Evolutionary conservation across 148 eudicot genomes (phyloP), one percentile per base, ranked within the genome.

Genomic region (Polygonum maritimum): DNA sequence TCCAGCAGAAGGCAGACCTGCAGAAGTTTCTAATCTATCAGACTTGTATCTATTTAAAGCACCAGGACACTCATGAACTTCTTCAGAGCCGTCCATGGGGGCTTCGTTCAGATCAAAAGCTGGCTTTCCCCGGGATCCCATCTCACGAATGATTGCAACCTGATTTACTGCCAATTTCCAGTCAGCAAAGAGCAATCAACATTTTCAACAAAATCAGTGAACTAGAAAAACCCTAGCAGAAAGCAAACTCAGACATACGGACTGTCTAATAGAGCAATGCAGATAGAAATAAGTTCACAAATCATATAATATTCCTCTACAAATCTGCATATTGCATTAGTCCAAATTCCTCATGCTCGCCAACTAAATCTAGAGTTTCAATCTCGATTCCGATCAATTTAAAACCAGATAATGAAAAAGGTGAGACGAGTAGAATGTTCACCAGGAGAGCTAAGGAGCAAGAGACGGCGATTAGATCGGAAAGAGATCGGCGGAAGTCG

Each of bases 51-150:
- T 77, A 87, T 79, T 95, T 76, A 89, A 76, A 80, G 91, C 84
- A 81, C 83, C 77, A 74, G 84, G 75, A 76, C 79, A 79, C 74
- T 69, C 85, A 84, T 82, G 84, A 76, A 83, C 80, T 75, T 86
- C 92, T 80, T 90, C 97, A 79, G 85, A 88, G 77, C 85, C 89
- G 69, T 89, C 97, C 76, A 78, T 35, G 75, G 98, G 94, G 85
- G 91, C 83, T 87, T 91, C 90, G 85, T 91, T 91, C 80, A 91
- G 96, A 86, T 91, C 96, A 85, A 91, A 87, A 38, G 86, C 80
- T 69, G 82, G 86, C 83, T 86, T 92, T 87, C 94, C 97, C 80
- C 88, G 87, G 76, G 92, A 87, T 76, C 90, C 92, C 96, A 91
- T 91, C 84, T 85, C 80, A 80, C 79, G 82, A 76, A 81, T 72